Evolutionary conservation across 2,329 filamentous ascomycete species (phyloP).

Genomic region (Cucurbitaria berberidis): DNA sequence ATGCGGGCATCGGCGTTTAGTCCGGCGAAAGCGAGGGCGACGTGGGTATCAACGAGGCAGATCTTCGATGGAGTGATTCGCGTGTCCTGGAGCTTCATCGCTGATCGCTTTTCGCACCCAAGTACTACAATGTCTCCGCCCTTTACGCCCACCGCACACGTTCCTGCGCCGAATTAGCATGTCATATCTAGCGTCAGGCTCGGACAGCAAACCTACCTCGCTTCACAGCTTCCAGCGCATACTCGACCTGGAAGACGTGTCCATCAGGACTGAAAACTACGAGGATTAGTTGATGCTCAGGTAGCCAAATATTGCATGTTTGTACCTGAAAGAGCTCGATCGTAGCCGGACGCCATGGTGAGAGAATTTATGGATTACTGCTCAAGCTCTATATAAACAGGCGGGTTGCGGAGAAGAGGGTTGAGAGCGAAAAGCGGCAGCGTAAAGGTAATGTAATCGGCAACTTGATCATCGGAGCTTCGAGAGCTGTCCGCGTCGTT

Average conservation of each 20-base stretch:
- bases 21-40: constrained; percentile 95
- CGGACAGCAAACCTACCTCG: constrained; percentile 67
- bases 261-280: constrained; percentile 97
- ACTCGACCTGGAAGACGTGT: constrained; percentile 99
- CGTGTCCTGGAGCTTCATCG: constrained; percentile 99
- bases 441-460: constrained; percentile 20
- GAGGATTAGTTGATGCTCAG: constrained; percentile 36
- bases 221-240: constrained; percentile 98
- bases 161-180: constrained; percentile 64
- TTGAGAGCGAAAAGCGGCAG: constrained; percentile 12
- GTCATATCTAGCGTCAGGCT: neutral
- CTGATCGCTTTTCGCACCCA: constrained; percentile 97
- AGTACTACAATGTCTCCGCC: constrained; percentile 92
- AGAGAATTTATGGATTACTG: neutral
- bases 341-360: constrained; percentile 91
- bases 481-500: constrained; percentile 49
- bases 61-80: constrained; percentile 99
- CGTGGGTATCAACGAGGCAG: constrained; percentile 91
- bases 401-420: constrained; percentile 4
- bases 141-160: constrained; percentile 97
- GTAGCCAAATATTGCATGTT: constrained; percentile 31
- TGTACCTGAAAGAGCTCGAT: constrained; percentile 98
- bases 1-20: constrained; percentile 98
- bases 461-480: constrained; percentile 40
- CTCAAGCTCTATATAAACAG: neutral